Evolutionary conservation across 2,329 filamentous ascomycete species (phyloP), one percentile per base, ranked within the genome.

Genomic region (Fusarium austroafricanum): DNA sequence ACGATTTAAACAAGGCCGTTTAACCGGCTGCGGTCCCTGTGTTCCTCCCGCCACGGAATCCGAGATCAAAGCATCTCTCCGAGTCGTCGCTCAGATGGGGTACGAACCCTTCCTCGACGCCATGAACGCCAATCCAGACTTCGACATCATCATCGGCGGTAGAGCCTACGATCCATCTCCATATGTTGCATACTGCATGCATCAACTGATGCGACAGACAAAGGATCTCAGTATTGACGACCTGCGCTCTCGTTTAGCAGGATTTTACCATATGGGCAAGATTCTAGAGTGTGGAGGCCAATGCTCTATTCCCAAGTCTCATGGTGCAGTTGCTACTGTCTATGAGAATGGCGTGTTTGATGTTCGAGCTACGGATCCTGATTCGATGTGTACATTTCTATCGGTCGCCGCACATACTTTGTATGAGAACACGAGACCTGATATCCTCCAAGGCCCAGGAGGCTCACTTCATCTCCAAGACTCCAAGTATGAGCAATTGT

Each of bases 361-460:
- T 42, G 75, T 87, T 5, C 68, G 71, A 3, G 83, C 85, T 0
- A 68, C 81, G 0, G 75, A 78, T 7, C 76, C 80, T 0, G 63
- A 65, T 0, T 76, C 80, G 0, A 75, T 74, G 2, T 87, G 85
- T 61, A 86, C 82, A 0, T 79, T 83, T 0, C 55, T 82, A 0
- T 82, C 81, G 0, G 84, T 87, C 1, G 84, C 84, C 1, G 83
- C 85, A 0, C 85, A 87, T 62, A 82, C 84, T 0, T 71, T 87
- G 11, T 87, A 87, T 51, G 85, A 87, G 75, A 87, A 87, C 61
- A 78, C 80, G 0, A 71, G 85, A 17, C 85, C 86, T 0, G 85
- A 87, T 70, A 67, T 83, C 2, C 68, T 87, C 3, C 61, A 75
- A 7, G 85, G 85, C 0, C 86, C 85, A 0, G 86, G 85, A 0